Evolutionary conservation across 495 filamentous ascomycete species (phyloP), one percentile per base, ranked within the genome.

Genomic region (Talaromyces trachyspermus): DNA sequence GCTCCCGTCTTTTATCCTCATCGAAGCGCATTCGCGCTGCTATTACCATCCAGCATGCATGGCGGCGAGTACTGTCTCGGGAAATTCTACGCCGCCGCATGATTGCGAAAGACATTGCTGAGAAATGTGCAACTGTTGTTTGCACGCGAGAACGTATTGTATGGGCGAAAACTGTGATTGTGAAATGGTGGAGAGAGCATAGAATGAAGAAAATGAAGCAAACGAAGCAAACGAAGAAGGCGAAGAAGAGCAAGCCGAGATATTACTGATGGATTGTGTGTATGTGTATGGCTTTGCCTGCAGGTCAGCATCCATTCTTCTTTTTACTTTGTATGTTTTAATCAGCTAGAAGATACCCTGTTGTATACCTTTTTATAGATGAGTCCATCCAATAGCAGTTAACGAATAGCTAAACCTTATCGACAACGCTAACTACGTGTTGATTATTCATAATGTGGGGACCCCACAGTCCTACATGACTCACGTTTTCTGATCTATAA

Each of bases 1-100:
- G 77, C 36, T 83, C 79, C 4, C 71, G 81, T 27, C 58, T 86
- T 3, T 70, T 85, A 11, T 67, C 72, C 1, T 66, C 75, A 20
- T 73, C 75, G 5, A 66, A 64, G 46, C 60, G 60, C 18, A 50
- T 54, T 24, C 63, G 66, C 12, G 76, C 75, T 3, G 73, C 73
- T 5, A 68, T 56, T 12, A 49, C 65, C 4, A 59, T 79, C 17
- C 72, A 78, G 42, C 54, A 57, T 17, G 61, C 60, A 29, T 75
- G 70, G 63, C 66, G 72, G 42, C 53, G 50, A n/a, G 55, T 54
- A 25, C 43, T 61, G 11, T 52, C 58, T 33, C 55, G 52, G 3
- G 58, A 58, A 15, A 50, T 57, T 35, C 22, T 55, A 0, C 48
- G 58, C 12, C 67, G 62, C 32, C 71, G 69, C 23, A 55, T 61